Conservation (phyloP, 2,329 filamentous ascomycete species). For the Aspergillus piperis region DNA sequence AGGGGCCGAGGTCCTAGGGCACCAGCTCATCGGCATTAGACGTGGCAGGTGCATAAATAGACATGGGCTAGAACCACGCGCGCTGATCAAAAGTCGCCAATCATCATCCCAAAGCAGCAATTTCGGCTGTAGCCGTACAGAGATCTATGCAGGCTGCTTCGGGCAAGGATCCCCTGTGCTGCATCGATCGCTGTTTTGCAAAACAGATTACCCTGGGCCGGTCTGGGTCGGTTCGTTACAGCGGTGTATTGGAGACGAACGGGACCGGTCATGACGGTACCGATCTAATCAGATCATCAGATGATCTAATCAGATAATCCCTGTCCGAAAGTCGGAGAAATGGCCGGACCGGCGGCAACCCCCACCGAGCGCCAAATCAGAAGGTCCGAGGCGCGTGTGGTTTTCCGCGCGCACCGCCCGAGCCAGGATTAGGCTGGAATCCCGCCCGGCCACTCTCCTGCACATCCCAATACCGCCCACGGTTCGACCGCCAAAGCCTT, state of each 20-base stretch:
- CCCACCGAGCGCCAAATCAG: background rate
- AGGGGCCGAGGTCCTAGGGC: background rate
- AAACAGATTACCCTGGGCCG: background rate
- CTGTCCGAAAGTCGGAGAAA: constrained; percentile 22
- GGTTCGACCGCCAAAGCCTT: background rate
- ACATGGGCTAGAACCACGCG: background rate
- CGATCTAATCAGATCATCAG: constrained; percentile 32
- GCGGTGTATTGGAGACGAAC: background rate
- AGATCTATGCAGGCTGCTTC: background rate
- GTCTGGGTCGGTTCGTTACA: background rate
- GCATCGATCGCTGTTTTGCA: background rate
- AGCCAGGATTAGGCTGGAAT: background rate
- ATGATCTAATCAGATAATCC: constrained; percentile 32
- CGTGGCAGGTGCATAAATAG: background rate
- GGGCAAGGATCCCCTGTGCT: background rate
- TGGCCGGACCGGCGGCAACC: constrained; percentile 7
- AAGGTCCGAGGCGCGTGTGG: constrained; percentile 5
- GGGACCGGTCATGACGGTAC: constrained; percentile 7
- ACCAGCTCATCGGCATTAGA: background rate
- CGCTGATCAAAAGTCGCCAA: background rate
- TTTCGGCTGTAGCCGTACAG: background rate
- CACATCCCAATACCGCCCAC: constrained; percentile 1
- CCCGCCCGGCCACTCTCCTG: background rate
- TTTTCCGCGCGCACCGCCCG: constrained; percentile 9
- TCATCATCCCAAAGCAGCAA: background rate